Conservation (phyloP, 768 basidiomycete species). For the Russula sp. region DNA sequence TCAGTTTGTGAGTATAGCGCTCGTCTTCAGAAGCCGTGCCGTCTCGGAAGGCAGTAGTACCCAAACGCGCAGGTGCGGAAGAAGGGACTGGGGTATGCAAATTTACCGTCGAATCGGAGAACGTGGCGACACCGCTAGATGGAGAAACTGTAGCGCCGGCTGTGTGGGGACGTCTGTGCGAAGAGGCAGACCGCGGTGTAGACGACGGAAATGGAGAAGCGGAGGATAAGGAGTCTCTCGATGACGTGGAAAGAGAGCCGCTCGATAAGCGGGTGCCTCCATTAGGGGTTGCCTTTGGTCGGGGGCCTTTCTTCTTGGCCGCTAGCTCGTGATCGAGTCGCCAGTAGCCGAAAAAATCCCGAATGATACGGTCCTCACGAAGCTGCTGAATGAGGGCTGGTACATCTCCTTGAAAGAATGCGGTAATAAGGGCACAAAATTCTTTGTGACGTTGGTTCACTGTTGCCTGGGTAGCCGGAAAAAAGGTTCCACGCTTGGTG, state of each 20-base stretch:
- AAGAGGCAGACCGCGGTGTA: background rate
- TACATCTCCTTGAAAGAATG: conserved; percentile 51
- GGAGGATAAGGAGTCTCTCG: conserved; percentile 11
- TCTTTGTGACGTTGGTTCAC: conserved; percentile 57
- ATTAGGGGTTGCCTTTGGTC: conserved; percentile 19
- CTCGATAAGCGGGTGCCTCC: conserved; percentile 26
- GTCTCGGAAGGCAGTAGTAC: background rate
- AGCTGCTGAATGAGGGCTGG: conserved; percentile 64
- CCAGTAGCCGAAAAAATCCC: conserved; percentile 79
- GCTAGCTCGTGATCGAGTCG: conserved; percentile 58
- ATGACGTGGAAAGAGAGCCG: conserved; percentile 26
- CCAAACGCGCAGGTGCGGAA: conserved; percentile 5
- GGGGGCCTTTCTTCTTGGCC: conserved; percentile 32
- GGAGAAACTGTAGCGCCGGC: conserved; percentile 1
- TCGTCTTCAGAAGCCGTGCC: conserved; percentile 1
- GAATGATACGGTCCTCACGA: conserved; percentile 46
- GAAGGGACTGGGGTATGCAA: background rate
- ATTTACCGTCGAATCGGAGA: background rate
- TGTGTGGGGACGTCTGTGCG: background rate
- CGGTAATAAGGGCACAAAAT: conserved; percentile 49
- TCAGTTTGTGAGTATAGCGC: background rate
- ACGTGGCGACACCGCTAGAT: conserved; percentile 1
- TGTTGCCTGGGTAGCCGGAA: conserved; percentile 60
- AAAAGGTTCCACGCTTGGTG: conserved; percentile 64
- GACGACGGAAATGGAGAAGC: conserved; percentile 12